Base-by-base conservation (phyloP, 768 basidiomycete genomes). In the Trametes punicea region DNA sequence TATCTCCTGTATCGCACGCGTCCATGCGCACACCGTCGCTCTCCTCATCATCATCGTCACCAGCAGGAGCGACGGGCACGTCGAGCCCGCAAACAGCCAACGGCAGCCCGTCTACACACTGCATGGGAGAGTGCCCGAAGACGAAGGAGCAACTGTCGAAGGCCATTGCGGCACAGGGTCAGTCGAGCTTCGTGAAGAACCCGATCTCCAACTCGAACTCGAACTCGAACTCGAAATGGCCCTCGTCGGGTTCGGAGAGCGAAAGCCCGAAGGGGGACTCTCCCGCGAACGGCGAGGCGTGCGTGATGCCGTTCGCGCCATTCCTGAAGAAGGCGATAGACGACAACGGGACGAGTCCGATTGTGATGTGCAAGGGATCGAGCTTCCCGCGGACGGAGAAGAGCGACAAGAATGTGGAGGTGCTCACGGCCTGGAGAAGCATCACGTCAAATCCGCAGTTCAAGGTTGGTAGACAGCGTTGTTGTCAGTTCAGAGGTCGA, bases 391-490 rank as follows among this genome's bases (percentile, higher is more conserved):
- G 74, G 70, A 88, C 85, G 15, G 70, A 78, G 59, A 79, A 84
- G 72, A 88, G 78, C 65, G 85, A 87, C 44, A 75, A 82, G 56
- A 91, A 92, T 60, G 72, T 92, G 11, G 87, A 90, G 68, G 85
- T 92, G 20, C 75, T 90, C 39, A 81, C 82, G 55, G 90, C 90
- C 11, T 93, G 89, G 90, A 73, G 82, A 62, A 85, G 75, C 63
- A 88, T 93, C 63, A 86, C 83, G 20, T 81, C 81, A 29, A 81
- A 85, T 66, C 90, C 88, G 2, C 76, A 81, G 64, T 92, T 87
- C 70, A 88, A 87, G 79, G 88, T 90, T 23, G 34, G 81, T 73
- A 6, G 16, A 46, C 21, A 26, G 21, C 25, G 25, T 27, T 15
- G 20, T 13, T 33, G 23, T 23, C 29, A 18, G 13, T 33, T 4